Base-by-base conservation (phyloP, 23 red algal genomes). In the Gracilaria caudata region DNA sequence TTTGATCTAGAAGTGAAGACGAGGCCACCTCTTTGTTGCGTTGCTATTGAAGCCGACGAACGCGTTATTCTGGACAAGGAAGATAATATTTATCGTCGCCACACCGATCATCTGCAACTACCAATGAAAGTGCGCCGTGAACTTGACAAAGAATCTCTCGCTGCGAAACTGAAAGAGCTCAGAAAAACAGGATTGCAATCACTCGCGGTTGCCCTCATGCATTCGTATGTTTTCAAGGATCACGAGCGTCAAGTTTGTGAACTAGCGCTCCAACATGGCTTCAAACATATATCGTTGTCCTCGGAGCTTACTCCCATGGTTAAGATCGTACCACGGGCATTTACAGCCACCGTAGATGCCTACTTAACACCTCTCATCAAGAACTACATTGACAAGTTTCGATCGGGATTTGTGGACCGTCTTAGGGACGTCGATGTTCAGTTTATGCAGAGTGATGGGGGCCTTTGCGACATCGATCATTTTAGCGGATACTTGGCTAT, bases 371-470 rank as follows among this genome's bases (percentile, higher is more conserved):
- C 97, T 0, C 63, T 73, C 36, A 93, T 99, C 64, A 84, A 34
- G 2, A 41, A 68, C 32, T 99, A 99, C 78, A 78, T 99, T 21
- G 24, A 60, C 4, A 75, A 65, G 11, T 99, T 99, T 74, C 80
- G 84, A 34, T 53, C 66, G 14, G 92, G 93, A 43, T 99, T 99
- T 83, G 44, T 16, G 23, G 83, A 82, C 37, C 11, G 68, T 9
- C 83, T 98, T 28, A 47, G 34, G 49, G 41, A 74, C 60, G 83
- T 93, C 23, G 70, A 91, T 51, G 97, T 99, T 24, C 84, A 99
- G 55, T 99, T 99, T 43, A 99, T 99, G 97, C 97, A 95, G 84
- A 90, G 82, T 49, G 97, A 99, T 61, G 97, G 97, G 51, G 92
- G 93, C 63, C 89, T 99, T 34, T 95, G 93, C 61, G 55, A 87